Evolutionary conservation across 352 stramenopile species (phyloP), one percentile per base, ranked within the genome.

Genomic region (Globisporangium middletonii): DNA sequence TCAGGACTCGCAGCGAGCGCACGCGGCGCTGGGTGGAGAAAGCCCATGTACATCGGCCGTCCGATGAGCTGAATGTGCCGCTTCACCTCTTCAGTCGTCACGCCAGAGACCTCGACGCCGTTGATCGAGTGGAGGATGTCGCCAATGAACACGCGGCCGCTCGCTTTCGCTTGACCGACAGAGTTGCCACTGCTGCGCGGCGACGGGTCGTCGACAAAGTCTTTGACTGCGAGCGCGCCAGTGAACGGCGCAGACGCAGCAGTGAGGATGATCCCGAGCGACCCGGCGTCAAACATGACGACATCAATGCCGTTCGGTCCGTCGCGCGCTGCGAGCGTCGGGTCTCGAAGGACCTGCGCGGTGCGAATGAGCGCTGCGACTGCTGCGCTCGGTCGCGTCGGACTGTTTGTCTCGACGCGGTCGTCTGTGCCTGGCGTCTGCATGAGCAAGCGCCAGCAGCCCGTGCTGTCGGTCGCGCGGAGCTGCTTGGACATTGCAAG

Each of bases 51-150:
- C 37, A 94, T 62, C 1, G 84, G 84, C 2, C 82, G 73, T 3
- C 57, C 26, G 43, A 94, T 76, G 4, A 92, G 67, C 49, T 91
- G 76, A 44, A 94, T 79, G 45, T 87, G 80, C 0, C 78, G 76
- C 42, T 89, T 91, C 15, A 91, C 78, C 57, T 92, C 84, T 64
- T 92, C 83, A 1, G 84, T 90, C 1, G 79, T 89, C 48, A 89
- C 64, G 13, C 69, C 72, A 0, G 77, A 57, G 57, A 92, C 86
- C 15, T 77, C 75, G 0, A 92, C 77, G 8, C 84, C 84, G 55
- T 94, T 94, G 55, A 94, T 89, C 33, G 82, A 89, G 59, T 92
- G 73, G 13, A 94, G 55, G 4, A 92, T 57, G 37, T 94, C 82
- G 1, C 80, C 80, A 11, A 89, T 49, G 2, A 59, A 59, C 15